These are phyloP conservation scores for Scedosporium apiospermum DNA, from an alignment of 2,329 filamentous ascomycete species.

Conservation along the genomic window DNA sequence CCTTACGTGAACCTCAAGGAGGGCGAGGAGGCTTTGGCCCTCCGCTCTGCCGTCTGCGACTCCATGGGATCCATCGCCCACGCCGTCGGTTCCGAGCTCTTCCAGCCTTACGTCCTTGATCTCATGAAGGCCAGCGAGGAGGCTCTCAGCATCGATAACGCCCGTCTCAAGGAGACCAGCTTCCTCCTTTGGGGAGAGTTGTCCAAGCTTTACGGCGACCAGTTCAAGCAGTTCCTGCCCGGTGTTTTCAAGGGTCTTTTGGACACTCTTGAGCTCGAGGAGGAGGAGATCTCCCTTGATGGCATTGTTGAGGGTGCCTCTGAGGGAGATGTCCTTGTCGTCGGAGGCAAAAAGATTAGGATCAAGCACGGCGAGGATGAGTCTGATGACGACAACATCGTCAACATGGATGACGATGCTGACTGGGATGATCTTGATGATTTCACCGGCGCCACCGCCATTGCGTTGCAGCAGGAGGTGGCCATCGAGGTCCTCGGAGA, in stretches of 20 bases:
- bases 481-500: slow-evolving; percentile 92
- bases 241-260: slow-evolving; percentile 75
- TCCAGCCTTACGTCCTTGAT: slow-evolving; percentile 83
- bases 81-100: slow-evolving; percentile 75
- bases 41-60: slow-evolving; percentile 84
- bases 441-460: slow-evolving; percentile 72
- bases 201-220: slow-evolving; percentile 83
- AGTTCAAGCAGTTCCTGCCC: slow-evolving; percentile 68
- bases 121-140: slow-evolving; percentile 91
- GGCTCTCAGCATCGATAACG: slow-evolving; percentile 78
- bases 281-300: slow-evolving; percentile 78
- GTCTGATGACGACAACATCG: slow-evolving; percentile 38
- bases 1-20: slow-evolving; percentile 80
- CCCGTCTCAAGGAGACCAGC: slow-evolving; percentile 86
- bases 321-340: slow-evolving; percentile 66
- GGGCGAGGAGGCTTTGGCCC: slow-evolving; percentile 78
- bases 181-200: slow-evolving; percentile 96
- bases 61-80: slow-evolving; percentile 86
- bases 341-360: slow-evolving; percentile 79
- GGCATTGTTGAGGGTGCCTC: slow-evolving; percentile 39
- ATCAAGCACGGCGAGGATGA: slow-evolving; percentile 37
- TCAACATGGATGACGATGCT: slow-evolving; percentile 58
- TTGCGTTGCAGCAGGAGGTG: slow-evolving; percentile 95
- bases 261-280: slow-evolving; percentile 75
- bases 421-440: slow-evolving; percentile 81